phyloP scores from a whole-genome alignment of 2,329 filamentous ascomycete genomes.

The Stagonosporopsis rhizophila region DNA sequence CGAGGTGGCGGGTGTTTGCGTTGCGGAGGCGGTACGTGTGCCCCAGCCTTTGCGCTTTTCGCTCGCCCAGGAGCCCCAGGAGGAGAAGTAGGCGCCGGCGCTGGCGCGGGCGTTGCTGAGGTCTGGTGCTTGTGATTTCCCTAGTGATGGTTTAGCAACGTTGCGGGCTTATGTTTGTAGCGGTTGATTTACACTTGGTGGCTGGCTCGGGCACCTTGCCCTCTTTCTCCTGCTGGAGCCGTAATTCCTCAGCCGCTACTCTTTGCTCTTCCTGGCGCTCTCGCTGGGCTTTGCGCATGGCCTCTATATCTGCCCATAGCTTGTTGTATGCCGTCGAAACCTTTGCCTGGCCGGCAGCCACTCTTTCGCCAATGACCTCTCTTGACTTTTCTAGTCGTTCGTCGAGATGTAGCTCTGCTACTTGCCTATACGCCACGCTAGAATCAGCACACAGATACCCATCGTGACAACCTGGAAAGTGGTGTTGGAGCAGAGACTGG shows the following conservation, averaged over 20 bases:
- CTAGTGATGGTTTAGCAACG: conserved; percentile 16
- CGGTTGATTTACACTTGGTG: conserved; percentile 35
- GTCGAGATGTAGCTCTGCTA: conserved; percentile 91
- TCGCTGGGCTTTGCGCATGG: conserved; percentile 75
- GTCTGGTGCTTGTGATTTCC: conserved; percentile 54
- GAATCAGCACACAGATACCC: conserved; percentile 46
- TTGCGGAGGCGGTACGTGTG: conserved; percentile 19
- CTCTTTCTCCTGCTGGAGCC: conserved; percentile 30
- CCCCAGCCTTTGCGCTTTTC: conserved; percentile 69
- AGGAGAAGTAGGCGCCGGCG: conserved; percentile 68
- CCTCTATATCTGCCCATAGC: conserved; percentile 89
- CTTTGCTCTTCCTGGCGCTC: conserved; percentile 66
- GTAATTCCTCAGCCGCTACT: conserved; percentile 42
- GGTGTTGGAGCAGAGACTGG: conserved; percentile 40
- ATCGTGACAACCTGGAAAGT: conserved; percentile 39
- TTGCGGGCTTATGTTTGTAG: too few relatives aligned
- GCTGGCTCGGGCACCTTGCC: conserved; percentile 17
- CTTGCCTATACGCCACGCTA: conserved; percentile 63
- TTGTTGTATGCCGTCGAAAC: conserved; percentile 86
- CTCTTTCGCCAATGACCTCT: conserved; percentile 85
- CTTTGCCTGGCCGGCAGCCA: conserved; percentile 88
- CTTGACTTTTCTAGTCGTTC: conserved; percentile 83
- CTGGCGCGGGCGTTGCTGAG: conserved; percentile 51
- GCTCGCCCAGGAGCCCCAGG: conserved; percentile 70
- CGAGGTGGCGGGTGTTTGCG: conserved; percentile 30